Evolutionary conservation across 1,139 yeast genomes (phyloP).

Genomic region (Geotrichum australiense): DNA sequence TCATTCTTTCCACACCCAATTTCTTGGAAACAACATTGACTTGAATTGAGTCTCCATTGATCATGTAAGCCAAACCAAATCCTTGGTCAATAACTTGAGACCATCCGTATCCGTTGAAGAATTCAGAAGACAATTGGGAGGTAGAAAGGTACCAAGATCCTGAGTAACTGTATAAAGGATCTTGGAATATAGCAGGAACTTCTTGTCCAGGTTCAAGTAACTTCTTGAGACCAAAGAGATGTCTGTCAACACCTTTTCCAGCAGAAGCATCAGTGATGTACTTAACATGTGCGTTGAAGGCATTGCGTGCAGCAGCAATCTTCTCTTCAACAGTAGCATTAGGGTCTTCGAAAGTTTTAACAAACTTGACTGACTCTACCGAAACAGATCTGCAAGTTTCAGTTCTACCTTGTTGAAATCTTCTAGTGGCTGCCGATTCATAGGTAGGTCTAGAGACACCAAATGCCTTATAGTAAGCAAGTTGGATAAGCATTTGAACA

Average conservation of each 20-base stretch:
- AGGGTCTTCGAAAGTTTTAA: slow-evolving; percentile 67
- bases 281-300: slow-evolving; percentile 66
- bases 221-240: slow-evolving; percentile 80
- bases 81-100: slow-evolving; percentile 94
- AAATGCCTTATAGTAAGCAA: slow-evolving; percentile 74
- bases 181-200: slow-evolving; percentile 65
- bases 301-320: slow-evolving; percentile 62
- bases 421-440: slow-evolving; percentile 93
- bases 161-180: slow-evolving; percentile 71
- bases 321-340: slow-evolving; percentile 50
- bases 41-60: slow-evolving; percentile 78
- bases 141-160: slow-evolving; percentile 82
- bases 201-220: slow-evolving; percentile 54
- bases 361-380: slow-evolving; percentile 65
- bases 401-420: slow-evolving; percentile 87
- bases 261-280: slow-evolving; percentile 74
- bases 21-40: slow-evolving; percentile 79
- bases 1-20: slow-evolving; percentile 59
- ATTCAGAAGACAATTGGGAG: slow-evolving; percentile 83
- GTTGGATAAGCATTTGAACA: slow-evolving; percentile 71
- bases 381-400: slow-evolving; percentile 90
- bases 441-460: slow-evolving; percentile 86
- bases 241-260: slow-evolving; percentile 92
- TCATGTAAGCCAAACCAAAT: slow-evolving; percentile 88
- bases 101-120: slow-evolving; percentile 93